Evolutionary conservation across 768 basidiomycete genomes (phyloP).

Genomic region (Lactarius pseudohatsudake): DNA sequence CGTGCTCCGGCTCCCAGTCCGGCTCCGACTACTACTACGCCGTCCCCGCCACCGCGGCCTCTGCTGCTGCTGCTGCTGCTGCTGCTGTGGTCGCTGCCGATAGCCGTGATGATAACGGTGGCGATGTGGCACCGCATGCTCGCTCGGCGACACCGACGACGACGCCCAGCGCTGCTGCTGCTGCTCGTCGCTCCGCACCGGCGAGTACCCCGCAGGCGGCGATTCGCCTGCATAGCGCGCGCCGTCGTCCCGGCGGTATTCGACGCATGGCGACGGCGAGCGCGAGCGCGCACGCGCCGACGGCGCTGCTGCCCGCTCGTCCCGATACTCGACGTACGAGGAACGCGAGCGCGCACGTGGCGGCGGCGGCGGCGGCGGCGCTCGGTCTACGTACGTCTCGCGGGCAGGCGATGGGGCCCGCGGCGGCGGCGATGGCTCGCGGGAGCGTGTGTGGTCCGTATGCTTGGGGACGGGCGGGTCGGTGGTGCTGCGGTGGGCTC

Average conservation of each 20-base stretch:
- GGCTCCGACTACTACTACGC: background rate
- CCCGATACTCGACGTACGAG: background rate
- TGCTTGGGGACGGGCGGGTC: background rate
- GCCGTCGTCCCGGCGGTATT: background rate
- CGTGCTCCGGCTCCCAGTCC: background rate
- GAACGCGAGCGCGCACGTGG: background rate
- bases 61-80: background rate
- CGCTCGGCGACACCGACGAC: background rate
- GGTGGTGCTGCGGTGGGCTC: background rate
- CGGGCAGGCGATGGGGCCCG: background rate
- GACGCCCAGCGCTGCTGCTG: background rate
- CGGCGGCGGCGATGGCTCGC: background rate
- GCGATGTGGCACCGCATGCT: background rate
- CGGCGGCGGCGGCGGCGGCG: background rate
- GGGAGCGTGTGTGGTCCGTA: conserved; percentile 1
- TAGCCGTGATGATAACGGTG: background rate
- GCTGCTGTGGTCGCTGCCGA: background rate
- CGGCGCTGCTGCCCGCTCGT: background rate
- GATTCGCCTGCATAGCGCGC: background rate
- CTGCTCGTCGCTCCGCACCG: conserved; percentile 7
- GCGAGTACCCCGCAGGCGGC: background rate
- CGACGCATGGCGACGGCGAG: background rate
- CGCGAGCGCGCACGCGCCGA: background rate
- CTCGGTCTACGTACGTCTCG: background rate
- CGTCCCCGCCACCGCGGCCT: background rate